These are phyloP conservation scores for Penicillium nordicum DNA, from an alignment of 2,329 filamentous ascomycete species.

Conservation along the genomic window DNA sequence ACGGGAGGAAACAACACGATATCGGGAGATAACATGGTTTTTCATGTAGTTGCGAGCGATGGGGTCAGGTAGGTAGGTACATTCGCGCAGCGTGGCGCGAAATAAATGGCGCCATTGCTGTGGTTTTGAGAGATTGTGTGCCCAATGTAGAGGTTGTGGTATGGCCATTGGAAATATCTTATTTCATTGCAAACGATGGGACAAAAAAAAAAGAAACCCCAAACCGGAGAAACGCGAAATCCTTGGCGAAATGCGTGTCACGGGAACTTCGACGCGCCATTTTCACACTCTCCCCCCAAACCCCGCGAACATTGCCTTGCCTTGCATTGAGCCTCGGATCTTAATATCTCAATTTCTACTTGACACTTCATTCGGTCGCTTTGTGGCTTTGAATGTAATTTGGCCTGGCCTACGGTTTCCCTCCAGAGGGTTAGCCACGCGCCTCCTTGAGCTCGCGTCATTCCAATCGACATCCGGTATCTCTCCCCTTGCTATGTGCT, in stretches of 20 bases:
- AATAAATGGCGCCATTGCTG: constrained; percentile 47
- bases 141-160: constrained; percentile 19
- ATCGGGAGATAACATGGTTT: constrained; percentile 39
- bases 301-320: constrained; percentile 21
- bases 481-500: constrained; percentile 15
- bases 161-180: neutral
- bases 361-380: constrained; percentile 4
- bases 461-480: constrained; percentile 27
- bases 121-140: constrained; percentile 13
- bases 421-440: constrained; percentile 31
- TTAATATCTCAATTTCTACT: constrained; percentile 1
- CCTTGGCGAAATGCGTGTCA: constrained; percentile 23
- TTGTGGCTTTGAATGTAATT: constrained; percentile 17
- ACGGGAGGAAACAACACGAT: constrained; percentile 18
- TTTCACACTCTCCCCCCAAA: constrained; percentile 13
- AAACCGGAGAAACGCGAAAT: constrained; percentile 26
- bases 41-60: constrained; percentile 51
- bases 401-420: constrained; percentile 18
- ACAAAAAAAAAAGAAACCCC: constrained; percentile 1
- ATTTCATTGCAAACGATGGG: neutral
- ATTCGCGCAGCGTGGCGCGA: constrained; percentile 57
- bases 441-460: constrained; percentile 31
- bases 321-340: constrained; percentile 20
- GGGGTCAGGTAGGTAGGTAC: constrained; percentile 59
- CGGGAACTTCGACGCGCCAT: constrained; percentile 25